A percentile compares a stretch with the other conserved stretches of the same genome.
phyloP scores from a whole-genome alignment of 192 early-diverging fungal species.

The Coemansia sp. region DNA sequence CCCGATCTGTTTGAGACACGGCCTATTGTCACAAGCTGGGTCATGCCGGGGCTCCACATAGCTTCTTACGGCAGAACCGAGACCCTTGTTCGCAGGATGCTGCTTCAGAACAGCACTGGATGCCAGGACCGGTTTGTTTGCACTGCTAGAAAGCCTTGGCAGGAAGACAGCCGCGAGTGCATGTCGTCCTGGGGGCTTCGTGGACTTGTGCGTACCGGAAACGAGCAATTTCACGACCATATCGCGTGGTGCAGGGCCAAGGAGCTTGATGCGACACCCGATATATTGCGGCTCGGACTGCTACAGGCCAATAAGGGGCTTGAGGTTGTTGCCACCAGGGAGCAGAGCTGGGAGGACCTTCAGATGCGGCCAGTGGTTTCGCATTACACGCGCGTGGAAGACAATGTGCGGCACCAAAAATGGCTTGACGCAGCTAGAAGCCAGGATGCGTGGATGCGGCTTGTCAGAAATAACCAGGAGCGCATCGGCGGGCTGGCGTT shows the following conservation, averaged over 20 bases:
- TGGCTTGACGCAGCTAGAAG: constrained; percentile 2
- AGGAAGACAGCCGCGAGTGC: background rate
- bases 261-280: constrained; percentile 24
- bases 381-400: constrained; percentile 8
- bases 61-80: constrained; percentile 62
- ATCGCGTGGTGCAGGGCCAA: constrained; percentile 10
- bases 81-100: constrained; percentile 58
- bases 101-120: background rate
- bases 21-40: constrained; percentile 62
- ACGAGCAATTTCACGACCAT: constrained; percentile 2
- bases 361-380: constrained; percentile 26
- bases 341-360: constrained; percentile 24
- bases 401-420: background rate
- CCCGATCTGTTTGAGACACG: constrained; percentile 89
- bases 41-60: constrained; percentile 59
- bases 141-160: background rate
- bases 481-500: constrained; percentile 19
- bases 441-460: constrained; percentile 27
- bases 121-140: background rate
- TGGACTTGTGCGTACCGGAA: constrained; percentile 12
- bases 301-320: constrained; percentile 14
- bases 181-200: constrained; percentile 17
- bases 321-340: constrained; percentile 10
- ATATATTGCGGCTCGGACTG: constrained; percentile 14
- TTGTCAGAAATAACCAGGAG: constrained; percentile 13